phyloP scores from a whole-genome alignment of 306 rosid species.

The Citrullus amarus region DNA sequence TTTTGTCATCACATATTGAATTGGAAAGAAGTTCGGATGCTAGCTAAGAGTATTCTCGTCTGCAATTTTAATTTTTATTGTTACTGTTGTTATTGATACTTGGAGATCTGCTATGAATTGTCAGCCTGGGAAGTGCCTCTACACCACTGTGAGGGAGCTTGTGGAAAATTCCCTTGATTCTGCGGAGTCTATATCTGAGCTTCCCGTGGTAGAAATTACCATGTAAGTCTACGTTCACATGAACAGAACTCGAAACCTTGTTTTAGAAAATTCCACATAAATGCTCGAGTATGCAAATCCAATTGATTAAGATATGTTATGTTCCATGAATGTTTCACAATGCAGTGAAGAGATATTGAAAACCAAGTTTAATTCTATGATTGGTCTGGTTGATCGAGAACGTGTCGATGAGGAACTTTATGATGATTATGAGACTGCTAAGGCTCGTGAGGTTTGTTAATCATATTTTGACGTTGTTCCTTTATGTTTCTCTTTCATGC shows the following conservation, averaged over 20 bases:
- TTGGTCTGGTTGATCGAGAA: conserved; percentile 84
- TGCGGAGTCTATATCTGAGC: conserved; percentile 82
- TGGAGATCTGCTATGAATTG: conserved; percentile 12
- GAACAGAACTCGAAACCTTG: neutral
- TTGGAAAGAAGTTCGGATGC: neutral
- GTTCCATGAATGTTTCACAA: neutral
- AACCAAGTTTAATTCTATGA: conserved; percentile 87
- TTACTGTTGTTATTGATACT: neutral
- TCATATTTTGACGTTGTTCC: neutral
- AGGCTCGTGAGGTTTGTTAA: conserved; percentile 74
- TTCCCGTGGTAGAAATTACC: conserved; percentile 76
- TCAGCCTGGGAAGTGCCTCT: conserved; percentile 84
- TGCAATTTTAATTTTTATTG: neutral
- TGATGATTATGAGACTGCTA: conserved; percentile 78
- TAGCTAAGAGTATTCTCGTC: neutral
- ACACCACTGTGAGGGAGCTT: conserved; percentile 88
- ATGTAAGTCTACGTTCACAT: conserved; percentile 35
- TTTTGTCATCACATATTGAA: neutral
- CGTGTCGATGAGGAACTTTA: conserved; percentile 70
- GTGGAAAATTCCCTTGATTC: conserved; percentile 91
- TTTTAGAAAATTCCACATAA: neutral
- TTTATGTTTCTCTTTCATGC: neutral
- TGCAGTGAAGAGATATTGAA: conserved; percentile 83
- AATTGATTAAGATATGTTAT: neutral
- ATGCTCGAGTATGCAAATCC: neutral